These are phyloP conservation scores for Didymella pinodella DNA, from an alignment of 2,329 filamentous ascomycete genomes.

Conservation along the genomic window DNA sequence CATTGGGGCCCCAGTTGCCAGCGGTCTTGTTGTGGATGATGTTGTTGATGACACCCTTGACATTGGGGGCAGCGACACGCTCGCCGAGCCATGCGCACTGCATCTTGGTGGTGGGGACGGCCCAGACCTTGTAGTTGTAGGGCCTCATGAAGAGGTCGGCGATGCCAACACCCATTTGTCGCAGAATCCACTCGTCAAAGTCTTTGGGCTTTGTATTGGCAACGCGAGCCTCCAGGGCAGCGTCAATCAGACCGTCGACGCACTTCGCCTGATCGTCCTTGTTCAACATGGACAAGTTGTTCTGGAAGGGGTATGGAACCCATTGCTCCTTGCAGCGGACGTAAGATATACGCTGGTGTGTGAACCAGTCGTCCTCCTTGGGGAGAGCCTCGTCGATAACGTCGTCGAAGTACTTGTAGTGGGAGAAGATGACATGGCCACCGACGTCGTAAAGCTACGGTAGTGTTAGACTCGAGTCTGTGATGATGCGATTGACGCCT, in stretches of 20 bases:
- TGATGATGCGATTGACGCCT: constrained; percentile 15
- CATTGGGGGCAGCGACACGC: constrained; percentile 94
- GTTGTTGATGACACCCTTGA: constrained; percentile 93
- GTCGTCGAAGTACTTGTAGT: constrained; percentile 99
- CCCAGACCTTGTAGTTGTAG: constrained; percentile 99
- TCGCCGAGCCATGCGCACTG: constrained; percentile 98
- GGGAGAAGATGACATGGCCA: constrained; percentile 98
- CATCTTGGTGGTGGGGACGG: constrained; percentile 99
- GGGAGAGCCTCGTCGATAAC: constrained; percentile 96
- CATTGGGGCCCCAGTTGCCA: constrained; percentile 97
- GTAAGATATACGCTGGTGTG: constrained; percentile 98
- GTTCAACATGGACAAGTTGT: constrained; percentile 98
- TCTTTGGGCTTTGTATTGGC: constrained; percentile 91
- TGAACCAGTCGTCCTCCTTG: constrained; percentile 94
- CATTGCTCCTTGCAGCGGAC: constrained; percentile 95
- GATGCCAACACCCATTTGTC: constrained; percentile 87
- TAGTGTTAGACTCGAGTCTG: constrained; percentile 28
- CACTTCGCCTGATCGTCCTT: constrained; percentile 96
- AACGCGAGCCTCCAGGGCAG: constrained; percentile 84
- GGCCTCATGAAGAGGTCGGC: constrained; percentile 98
- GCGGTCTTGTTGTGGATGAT: constrained; percentile 95
- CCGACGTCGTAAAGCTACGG: constrained; percentile 91
- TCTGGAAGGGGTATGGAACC: constrained; percentile 99
- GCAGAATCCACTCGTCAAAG: constrained; percentile 98
- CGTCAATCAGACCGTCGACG: constrained; percentile 95